Conservation (phyloP, 306 rosid genomes). For the Rosa persica region DNA sequence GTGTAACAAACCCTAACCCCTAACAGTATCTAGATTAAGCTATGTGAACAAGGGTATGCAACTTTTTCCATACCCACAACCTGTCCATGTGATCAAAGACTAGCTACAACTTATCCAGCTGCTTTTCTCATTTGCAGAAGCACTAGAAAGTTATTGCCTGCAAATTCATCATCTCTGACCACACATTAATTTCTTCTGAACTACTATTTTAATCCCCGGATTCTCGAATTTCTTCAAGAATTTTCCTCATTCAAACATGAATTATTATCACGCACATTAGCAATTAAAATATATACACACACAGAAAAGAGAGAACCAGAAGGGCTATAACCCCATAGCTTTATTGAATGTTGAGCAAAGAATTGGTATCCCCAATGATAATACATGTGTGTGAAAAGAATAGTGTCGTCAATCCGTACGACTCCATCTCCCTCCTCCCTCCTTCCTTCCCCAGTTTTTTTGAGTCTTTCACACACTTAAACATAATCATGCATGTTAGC, state of each 20-base stretch:
- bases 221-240: neutral
- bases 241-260: slow-evolving; percentile 2
- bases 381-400: slow-evolving; percentile 44
- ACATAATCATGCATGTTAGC: slow-evolving; percentile 30
- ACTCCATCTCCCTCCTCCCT: slow-evolving; percentile 25
- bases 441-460: slow-evolving; percentile 24
- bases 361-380: slow-evolving; percentile 38
- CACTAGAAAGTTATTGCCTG: slow-evolving; percentile 1
- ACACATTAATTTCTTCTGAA: neutral
- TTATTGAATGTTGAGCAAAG: slow-evolving; percentile 6
- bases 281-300: neutral
- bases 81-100: slow-evolving; percentile 24
- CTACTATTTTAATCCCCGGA: slow-evolving; percentile 1
- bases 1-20: neutral
- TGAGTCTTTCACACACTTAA: slow-evolving; percentile 19
- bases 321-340: slow-evolving; percentile 1
- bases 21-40: neutral
- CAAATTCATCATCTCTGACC: neutral
- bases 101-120: slow-evolving; percentile 7
- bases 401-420: slow-evolving; percentile 65
- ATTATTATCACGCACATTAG: neutral
- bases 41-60: slow-evolving; percentile 4
- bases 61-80: slow-evolving; percentile 13
- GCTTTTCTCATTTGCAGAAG: slow-evolving; percentile 11
- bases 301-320: neutral